Evolutionary conservation across 2,329 filamentous ascomycete species (phyloP), one percentile per base, ranked within the genome.

Genomic region (Fusarium palustre): DNA sequence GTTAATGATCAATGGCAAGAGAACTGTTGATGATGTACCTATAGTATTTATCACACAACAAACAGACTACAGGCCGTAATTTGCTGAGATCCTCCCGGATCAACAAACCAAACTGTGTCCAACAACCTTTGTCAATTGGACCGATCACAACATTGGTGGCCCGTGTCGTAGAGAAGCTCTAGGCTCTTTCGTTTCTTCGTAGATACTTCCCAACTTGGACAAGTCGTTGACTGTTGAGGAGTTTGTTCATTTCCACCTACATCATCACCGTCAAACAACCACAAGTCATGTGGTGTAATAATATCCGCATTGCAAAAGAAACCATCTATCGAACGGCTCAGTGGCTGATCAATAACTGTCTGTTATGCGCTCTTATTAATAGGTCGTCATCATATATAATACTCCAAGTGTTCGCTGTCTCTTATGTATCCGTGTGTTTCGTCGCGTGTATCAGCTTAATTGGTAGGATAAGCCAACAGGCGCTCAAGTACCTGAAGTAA

Each of bases 211-310:
- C 63, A 71, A 65, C 61, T 53, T 33, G 59, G 66, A 55, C 46
- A 56, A 57, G 59, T 60, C 58, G 43, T 55, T 57, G 22, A 30
- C 25, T n/a, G 31, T 47, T 36, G 59, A 54, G 59, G 55, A 46
- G 16, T 28, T 12, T 31, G 24, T 22, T 74, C 72, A 74, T 74
- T 74, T 74, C 72, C 72, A 75, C 70, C 64, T 60, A 72, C 72
- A 74, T 74, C 71, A 69, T 66, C 33, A 53, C 62, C 50, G 53
- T 42, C 50, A 38, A 33, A 36, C 43, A 54, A 18, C 41, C 45
- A 22, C 39, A 42, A 46, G 45, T 64, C 50, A 64, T 63, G 50
- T 64, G 50, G 59, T 45, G 48, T 49, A n/a, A 3, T 45, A 18
- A 9, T 45, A 18, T 18, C 36, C 36, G 36, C n/a, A 39, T 39